Conservation (phyloP, 2,329 filamentous ascomycete species). For the Chaetomium strumarium region DNA sequence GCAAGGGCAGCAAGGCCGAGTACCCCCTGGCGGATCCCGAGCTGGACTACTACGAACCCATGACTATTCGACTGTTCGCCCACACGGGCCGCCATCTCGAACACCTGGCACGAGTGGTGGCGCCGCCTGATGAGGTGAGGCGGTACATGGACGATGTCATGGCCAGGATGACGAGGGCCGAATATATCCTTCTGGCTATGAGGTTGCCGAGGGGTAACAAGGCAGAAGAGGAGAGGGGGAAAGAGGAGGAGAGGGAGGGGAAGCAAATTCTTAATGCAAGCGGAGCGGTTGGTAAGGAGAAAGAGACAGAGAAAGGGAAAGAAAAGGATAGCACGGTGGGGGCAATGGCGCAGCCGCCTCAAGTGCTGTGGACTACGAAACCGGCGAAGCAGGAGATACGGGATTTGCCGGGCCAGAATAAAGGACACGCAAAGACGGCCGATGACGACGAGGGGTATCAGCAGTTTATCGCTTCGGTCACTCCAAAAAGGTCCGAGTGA, state of each 20-base stretch:
- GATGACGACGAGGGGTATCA: constrained; percentile 43
- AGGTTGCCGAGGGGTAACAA: constrained; percentile 46
- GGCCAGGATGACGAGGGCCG: constrained; percentile 61
- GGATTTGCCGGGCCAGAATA: constrained; percentile 17
- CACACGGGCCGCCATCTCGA: constrained; percentile 53
- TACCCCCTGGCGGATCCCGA: constrained; percentile 53
- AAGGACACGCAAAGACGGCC: constrained; percentile 23
- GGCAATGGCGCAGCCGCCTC: constrained; percentile 2
- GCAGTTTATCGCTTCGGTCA: constrained; percentile 38
- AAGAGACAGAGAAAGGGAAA: constrained; percentile 19
- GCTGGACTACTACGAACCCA: constrained; percentile 70
- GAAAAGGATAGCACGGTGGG: constrained; percentile 15
- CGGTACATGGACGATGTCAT: constrained; percentile 66
- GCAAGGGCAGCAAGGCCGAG: constrained; percentile 62
- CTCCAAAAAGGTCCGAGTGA: constrained; percentile 24
- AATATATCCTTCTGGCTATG: constrained; percentile 63
- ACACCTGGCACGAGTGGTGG: constrained; percentile 54
- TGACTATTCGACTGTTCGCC: constrained; percentile 57
- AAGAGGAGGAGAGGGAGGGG: constrained; percentile 1
- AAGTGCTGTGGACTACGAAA: constrained; percentile 33
- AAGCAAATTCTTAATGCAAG: constrained; percentile 1
- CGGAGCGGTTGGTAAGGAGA: background rate
- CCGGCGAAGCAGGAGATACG: constrained; percentile 22
- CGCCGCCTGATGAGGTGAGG: constrained; percentile 55
- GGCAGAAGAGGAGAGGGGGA: constrained; percentile 20